phyloP scores from a whole-genome alignment of 306 rosid genomes.

The Lathyrus sativus region DNA sequence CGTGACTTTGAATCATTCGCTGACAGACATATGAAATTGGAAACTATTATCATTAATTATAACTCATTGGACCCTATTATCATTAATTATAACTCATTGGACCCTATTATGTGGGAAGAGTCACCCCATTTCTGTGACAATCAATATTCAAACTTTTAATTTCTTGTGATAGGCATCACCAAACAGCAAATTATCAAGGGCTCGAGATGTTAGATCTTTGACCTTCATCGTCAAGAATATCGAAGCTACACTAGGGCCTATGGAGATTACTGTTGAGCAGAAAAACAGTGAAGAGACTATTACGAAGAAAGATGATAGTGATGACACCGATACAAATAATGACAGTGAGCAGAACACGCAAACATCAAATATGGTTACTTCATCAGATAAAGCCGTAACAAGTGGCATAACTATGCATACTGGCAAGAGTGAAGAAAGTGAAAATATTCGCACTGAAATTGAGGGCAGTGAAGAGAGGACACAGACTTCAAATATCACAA shows the following conservation, averaged over 20 bases:
- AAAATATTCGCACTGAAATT: conserved; percentile 7
- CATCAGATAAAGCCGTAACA: conserved; percentile 27
- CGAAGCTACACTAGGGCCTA: conserved; percentile 62
- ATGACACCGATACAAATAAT: conserved; percentile 12
- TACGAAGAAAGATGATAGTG: conserved; percentile 19
- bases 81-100: not conserved
- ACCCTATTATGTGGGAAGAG: not conserved
- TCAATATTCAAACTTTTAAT: conserved; percentile 21
- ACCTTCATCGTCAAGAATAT: conserved; percentile 55
- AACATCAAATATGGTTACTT: conserved; percentile 17
- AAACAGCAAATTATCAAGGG: conserved; percentile 45
- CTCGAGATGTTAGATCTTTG: conserved; percentile 67
- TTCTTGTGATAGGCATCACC: conserved; percentile 51
- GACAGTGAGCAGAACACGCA: conserved; percentile 13
- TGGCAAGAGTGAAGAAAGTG: conserved; percentile 26
- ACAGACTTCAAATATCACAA: conserved; percentile 19
- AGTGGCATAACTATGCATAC: conserved; percentile 4
- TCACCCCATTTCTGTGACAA: not conserved
- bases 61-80: not conserved
- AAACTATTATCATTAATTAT: not conserved
- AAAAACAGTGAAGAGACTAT: conserved; percentile 13
- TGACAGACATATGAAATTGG: conserved; percentile 8
- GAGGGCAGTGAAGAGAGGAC: conserved; percentile 28
- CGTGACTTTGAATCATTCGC: not conserved
- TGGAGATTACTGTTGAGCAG: conserved; percentile 29